Conservation (phyloP, 495 filamentous ascomycete species). For the Xylaria intraflava region DNA sequence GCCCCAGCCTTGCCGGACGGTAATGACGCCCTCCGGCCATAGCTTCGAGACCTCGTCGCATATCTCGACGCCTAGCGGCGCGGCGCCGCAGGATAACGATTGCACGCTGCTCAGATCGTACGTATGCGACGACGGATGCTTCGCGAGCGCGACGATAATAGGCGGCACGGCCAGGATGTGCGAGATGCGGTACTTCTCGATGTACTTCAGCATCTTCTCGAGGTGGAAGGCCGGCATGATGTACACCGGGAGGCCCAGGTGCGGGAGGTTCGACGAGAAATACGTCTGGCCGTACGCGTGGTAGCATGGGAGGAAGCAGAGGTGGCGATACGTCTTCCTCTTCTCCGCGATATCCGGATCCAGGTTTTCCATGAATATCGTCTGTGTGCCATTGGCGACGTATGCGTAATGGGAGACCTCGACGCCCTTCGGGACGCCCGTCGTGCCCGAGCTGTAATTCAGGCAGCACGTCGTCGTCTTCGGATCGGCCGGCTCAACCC, state of each 20-base stretch:
- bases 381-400: slow-evolving; percentile 57
- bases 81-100: slow-evolving; percentile 52
- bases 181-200: slow-evolving; percentile 64
- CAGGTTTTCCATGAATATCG: slow-evolving; percentile 39
- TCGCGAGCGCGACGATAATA: slow-evolving; percentile 65
- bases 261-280: slow-evolving; percentile 33
- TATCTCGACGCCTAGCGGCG: slow-evolving; percentile 59
- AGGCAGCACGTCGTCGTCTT: slow-evolving; percentile 41
- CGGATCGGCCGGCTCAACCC: slow-evolving; percentile 32
- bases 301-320: slow-evolving; percentile 67
- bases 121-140: slow-evolving; percentile 56
- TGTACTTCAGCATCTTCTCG: slow-evolving; percentile 57
- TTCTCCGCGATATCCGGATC: slow-evolving; percentile 37
- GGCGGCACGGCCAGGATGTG: slow-evolving; percentile 56
- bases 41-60: slow-evolving; percentile 50
- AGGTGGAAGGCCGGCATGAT: slow-evolving; percentile 73
- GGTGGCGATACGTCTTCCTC: slow-evolving; percentile 19
- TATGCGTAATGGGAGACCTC: slow-evolving; percentile 70
- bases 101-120: slow-evolving; percentile 65
- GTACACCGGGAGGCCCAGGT: slow-evolving; percentile 48
- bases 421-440: slow-evolving; percentile 78
- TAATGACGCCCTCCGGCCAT: slow-evolving; percentile 48
- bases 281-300: slow-evolving; percentile 56
- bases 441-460: slow-evolving; percentile 74
- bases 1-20: slow-evolving; percentile 74